Evolutionary conservation across 2,329 filamentous ascomycete species (phyloP), one percentile per base, ranked within the genome.

Genomic region (Fusarium chaquense): DNA sequence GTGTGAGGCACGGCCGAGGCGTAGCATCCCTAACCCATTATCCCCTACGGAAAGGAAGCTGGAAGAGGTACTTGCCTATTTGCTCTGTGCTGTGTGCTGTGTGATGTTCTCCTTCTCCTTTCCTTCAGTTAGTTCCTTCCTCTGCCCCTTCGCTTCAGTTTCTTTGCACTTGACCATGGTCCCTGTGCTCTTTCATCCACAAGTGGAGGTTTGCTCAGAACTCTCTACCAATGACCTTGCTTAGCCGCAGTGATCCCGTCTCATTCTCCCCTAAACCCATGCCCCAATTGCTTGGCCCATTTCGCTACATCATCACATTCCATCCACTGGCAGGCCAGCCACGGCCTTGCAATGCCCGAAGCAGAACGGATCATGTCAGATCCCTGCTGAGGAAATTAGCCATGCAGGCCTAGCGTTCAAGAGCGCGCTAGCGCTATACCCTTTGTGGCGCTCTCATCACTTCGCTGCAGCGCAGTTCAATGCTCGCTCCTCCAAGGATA

Each of bases 281-380:
- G 56, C 45, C 43, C 49, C 49, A 41, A 47, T 38, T 66, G 33
- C 65, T 66, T 66, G 65, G 65, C 60, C 65, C 33, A 66, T 62
- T 51, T 71, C 67, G 58, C 62, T 70, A 65, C 68, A 71, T 71
- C 69, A 71, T 69, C 49, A 59, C 69, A 71, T 71, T 71, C 69
- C 69, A 71, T 55, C 57, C 54, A 66, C 61, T 58, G 68, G 61
- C 68, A 51, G 67, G 67, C 51, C 51, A 61, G 56, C 51, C 64
- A 55, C 45, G 64, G 64, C 52, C 58, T 58, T 62, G 32, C 47
- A 60, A 55, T 55, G 58, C 67, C 68, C 68, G 44, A 70, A 68
- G 45, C 46, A 63, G 65, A 62, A 69, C 60, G 65, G 65, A 49
- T 26, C 65, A 52, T 52, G 55, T 69, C 45, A 49, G 22, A 68